These are phyloP conservation scores for Sporisorium iseilematis-ciliati DNA, from an alignment of 1,284 basidiomycete species.

Conservation along the genomic window DNA sequence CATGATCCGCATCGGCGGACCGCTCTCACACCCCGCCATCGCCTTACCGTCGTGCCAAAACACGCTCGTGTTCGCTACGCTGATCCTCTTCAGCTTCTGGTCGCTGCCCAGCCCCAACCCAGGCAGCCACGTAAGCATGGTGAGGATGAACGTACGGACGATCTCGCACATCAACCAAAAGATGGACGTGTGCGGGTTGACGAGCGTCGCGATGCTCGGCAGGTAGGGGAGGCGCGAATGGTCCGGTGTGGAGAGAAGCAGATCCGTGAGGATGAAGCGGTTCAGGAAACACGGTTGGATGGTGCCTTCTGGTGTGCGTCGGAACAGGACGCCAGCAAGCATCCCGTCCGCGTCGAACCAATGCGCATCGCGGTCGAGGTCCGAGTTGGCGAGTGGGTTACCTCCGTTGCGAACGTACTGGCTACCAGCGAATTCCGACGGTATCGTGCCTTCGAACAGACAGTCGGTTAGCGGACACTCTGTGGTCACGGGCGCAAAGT, in stretches of 20 bases:
- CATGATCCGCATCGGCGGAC: slow-evolving; percentile 71
- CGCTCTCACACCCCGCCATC: slow-evolving; percentile 73
- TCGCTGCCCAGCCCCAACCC: slow-evolving; percentile 34
- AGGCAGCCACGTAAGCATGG: slow-evolving; percentile 67
- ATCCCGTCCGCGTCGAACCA: slow-evolving; percentile 71
- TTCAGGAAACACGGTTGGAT: slow-evolving; percentile 69
- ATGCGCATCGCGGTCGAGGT: slow-evolving; percentile 62
- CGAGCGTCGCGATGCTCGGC: slow-evolving; percentile 72
- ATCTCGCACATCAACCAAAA: slow-evolving; percentile 70
- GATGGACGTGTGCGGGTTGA: slow-evolving; percentile 71
- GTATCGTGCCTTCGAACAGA: slow-evolving; percentile 62
- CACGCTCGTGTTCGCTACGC: slow-evolving; percentile 72
- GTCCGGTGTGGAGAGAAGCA: slow-evolving; percentile 64
- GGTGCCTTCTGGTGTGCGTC: slow-evolving; percentile 32
- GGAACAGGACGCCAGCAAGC: slow-evolving; percentile 73
- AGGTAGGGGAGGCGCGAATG: slow-evolving; percentile 68
- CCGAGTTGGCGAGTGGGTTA: slow-evolving; percentile 69
- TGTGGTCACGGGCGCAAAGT: slow-evolving; percentile 67
- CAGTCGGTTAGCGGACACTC: slow-evolving; percentile 67
- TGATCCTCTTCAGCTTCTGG: slow-evolving; percentile 52
- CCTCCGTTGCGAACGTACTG: slow-evolving; percentile 73
- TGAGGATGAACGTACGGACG: slow-evolving; percentile 67
- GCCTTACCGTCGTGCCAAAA: slow-evolving; percentile 71
- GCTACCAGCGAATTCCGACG: slow-evolving; percentile 65
- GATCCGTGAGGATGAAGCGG: slow-evolving; percentile 70